A percentile compares a stretch with the other conserved stretches of the same genome.
phyloP scores from a whole-genome alignment of 169 alveolate species.

The Cryptosporidium felis region DNA sequence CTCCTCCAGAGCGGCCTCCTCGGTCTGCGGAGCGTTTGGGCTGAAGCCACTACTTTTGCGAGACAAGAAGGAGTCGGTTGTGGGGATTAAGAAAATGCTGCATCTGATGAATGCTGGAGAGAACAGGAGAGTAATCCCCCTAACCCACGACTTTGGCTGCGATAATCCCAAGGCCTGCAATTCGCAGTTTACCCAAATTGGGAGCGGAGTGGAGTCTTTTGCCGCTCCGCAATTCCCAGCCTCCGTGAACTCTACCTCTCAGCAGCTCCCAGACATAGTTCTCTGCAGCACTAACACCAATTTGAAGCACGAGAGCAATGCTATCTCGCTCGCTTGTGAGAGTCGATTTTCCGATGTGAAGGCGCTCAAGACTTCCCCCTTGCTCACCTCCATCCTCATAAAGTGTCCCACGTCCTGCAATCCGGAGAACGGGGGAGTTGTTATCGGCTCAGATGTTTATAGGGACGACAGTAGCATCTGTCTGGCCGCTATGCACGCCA shows the following conservation, averaged over 20 bases:
- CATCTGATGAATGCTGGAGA: constrained; percentile 26
- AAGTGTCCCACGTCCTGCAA: constrained; percentile 61
- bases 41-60: constrained; percentile 42
- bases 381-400: constrained; percentile 29
- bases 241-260: constrained; percentile 18
- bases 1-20: constrained; percentile 59
- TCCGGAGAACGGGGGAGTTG: constrained; percentile 61
- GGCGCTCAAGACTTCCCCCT: constrained; percentile 38
- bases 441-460: constrained; percentile 64
- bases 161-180: constrained; percentile 12
- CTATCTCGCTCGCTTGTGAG: constrained; percentile 33
- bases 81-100: constrained; percentile 46
- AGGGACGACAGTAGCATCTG: constrained; percentile 69
- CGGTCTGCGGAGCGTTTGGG: constrained; percentile 59
- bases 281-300: constrained; percentile 65
- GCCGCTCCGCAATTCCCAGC: neutral
- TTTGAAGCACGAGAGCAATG: constrained; percentile 41
- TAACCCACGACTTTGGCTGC: constrained; percentile 66
- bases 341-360: constrained; percentile 51
- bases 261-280: constrained; percentile 3
- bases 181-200: constrained; percentile 46
- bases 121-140: constrained; percentile 60
- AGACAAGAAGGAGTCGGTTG: constrained; percentile 57
- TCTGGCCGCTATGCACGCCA: constrained; percentile 57
- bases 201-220: constrained; percentile 20